Conservation (phyloP, 139 green algal species). For the Tetradesmus obliquus region DNA sequence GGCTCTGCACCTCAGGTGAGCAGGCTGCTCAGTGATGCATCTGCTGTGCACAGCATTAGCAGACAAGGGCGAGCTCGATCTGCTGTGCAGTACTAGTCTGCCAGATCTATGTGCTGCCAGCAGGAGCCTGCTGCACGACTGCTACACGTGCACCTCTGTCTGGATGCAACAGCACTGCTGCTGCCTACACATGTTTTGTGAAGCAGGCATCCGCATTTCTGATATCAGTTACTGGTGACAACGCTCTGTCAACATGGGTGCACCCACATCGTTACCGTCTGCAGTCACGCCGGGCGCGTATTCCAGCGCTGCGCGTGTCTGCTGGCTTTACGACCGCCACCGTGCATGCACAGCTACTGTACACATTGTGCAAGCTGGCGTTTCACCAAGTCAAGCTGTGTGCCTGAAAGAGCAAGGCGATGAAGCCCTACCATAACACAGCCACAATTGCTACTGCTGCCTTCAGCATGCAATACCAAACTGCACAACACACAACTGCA, state of each 20-base stretch:
- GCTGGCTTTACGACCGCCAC: not conserved
- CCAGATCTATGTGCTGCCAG: no score
- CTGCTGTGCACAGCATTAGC: no score
- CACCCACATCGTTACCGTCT: not conserved
- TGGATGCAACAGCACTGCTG: no score
- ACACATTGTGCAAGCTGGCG: not conserved
- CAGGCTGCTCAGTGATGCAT: not conserved
- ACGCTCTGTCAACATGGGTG: no score
- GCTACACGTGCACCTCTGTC: no score
- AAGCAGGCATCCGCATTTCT: no score
- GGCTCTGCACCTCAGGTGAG: constrained; percentile 1
- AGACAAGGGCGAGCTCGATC: no score
- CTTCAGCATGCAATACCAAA: not conserved
- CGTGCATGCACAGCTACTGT: not conserved
- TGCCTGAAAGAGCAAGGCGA: not conserved
- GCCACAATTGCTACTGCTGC: not conserved
- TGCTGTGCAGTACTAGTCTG: no score
- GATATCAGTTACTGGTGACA: no score
- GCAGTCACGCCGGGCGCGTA: not conserved
- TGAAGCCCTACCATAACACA: not conserved
- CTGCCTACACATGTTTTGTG: no score
- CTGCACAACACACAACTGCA: no score
- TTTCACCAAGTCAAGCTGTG: not conserved
- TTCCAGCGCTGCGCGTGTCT: not conserved
- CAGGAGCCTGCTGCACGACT: no score